Percentiles rank a stretch among this genome's conserved stretches.
Evolutionary conservation across 305 asterid genomes (phyloP).

Genomic region (Vinca major): DNA sequence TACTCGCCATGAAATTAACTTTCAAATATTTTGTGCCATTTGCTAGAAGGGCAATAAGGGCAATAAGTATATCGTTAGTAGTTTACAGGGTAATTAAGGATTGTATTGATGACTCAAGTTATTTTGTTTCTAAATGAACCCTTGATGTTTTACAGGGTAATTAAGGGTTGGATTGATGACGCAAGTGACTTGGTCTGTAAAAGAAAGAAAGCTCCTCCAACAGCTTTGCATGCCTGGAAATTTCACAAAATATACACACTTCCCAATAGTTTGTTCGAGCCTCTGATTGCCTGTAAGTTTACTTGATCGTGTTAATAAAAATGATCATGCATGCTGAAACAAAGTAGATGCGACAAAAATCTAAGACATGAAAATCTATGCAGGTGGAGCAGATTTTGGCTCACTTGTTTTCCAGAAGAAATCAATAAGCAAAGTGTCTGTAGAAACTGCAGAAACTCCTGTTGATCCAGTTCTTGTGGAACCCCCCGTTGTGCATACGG

Average conservation of each 20-base stretch:
- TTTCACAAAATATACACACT: slow-evolving; percentile 30
- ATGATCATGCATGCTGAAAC: slow-evolving; percentile 7
- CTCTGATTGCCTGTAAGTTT: slow-evolving; percentile 50
- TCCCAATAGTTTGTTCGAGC: slow-evolving; percentile 50
- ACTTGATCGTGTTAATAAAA: background rate
- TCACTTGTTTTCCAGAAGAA: slow-evolving; percentile 13
- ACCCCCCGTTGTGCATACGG: slow-evolving; percentile 7
- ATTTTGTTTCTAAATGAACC: slow-evolving; percentile 38
- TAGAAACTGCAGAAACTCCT: slow-evolving; percentile 11
- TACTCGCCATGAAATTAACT: background rate
- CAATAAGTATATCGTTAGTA: background rate
- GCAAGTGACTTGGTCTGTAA: slow-evolving; percentile 41
- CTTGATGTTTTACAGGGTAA: slow-evolving; percentile 31
- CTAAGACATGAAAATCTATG: slow-evolving; percentile 9
- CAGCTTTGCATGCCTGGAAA: slow-evolving; percentile 45
- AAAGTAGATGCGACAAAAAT: slow-evolving; percentile 4
- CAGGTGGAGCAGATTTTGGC: slow-evolving; percentile 37
- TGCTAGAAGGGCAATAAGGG: background rate
- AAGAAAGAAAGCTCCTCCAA: slow-evolving; percentile 35
- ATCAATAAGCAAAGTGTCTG: slow-evolving; percentile 9
- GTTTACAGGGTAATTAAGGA: slow-evolving; percentile 36
- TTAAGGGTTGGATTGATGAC: slow-evolving; percentile 39
- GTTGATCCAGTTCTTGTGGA: background rate
- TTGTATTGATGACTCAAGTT: slow-evolving; percentile 41
- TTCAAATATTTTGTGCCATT: background rate